Evolutionary conservation across 2,329 filamentous ascomycete species (phyloP).

Genomic region (Ophiostoma perfectum): DNA sequence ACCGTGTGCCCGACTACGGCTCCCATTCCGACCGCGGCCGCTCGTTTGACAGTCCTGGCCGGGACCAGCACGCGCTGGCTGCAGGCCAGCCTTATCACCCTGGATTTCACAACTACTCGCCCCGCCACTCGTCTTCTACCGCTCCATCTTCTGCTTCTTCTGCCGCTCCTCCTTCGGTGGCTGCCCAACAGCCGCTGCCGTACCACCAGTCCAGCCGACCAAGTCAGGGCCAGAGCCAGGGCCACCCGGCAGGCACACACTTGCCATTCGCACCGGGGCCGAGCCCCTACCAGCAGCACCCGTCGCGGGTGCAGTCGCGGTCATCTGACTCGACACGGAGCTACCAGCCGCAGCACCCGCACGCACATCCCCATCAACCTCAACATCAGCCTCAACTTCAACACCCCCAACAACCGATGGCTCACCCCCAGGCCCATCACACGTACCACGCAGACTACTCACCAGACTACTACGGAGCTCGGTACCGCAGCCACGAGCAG

Average conservation of each 20-base stretch:
- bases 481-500: background rate
- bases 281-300: constrained; percentile 2
- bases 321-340: background rate
- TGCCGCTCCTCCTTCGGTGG: too few species aligned
- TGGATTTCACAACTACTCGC: background rate
- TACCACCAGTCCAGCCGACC: background rate
- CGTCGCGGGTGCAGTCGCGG: constrained; percentile 17
- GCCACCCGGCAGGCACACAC: too few species aligned
- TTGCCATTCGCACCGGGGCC: too few species aligned
- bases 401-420: constrained; percentile 27
- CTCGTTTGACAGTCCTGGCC: background rate
- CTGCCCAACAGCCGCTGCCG: background rate
- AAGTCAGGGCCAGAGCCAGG: background rate
- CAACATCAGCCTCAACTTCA: constrained; percentile 26
- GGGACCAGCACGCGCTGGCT: background rate
- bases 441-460: background rate
- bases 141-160: background rate
- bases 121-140: background rate
- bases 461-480: background rate
- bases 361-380: background rate
- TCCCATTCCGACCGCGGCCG: background rate
- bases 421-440: background rate
- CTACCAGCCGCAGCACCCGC: constrained; percentile 1
- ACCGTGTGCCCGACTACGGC: too few species aligned
- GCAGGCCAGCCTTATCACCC: background rate